Conservation (phyloP, 352 stramenopile genomes). For the Phytophthora pisi region DNA sequence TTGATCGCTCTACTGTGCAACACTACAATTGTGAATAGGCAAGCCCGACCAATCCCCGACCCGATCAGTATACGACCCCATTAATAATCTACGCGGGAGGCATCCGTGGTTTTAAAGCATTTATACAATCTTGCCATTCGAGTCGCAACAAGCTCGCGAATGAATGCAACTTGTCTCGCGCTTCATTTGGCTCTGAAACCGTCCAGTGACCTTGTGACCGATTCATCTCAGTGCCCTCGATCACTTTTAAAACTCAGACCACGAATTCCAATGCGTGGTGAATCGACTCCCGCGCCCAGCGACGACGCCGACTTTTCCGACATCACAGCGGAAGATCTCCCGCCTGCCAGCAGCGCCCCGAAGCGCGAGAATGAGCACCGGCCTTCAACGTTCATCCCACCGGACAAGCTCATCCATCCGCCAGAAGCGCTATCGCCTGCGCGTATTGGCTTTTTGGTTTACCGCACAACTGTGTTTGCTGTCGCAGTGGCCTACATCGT, state of each 20-base stretch:
- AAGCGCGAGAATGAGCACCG: background rate
- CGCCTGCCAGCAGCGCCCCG: background rate
- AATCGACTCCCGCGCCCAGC: background rate
- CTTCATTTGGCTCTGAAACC: background rate
- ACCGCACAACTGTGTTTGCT: constrained; percentile 25
- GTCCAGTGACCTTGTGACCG: background rate
- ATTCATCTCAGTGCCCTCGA: background rate
- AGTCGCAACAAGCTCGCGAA: background rate
- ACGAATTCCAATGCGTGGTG: constrained; percentile 2
- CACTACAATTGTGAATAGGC: no score
- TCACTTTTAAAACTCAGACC: constrained; percentile 8
- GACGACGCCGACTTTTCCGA: constrained; percentile 5
- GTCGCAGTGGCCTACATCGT: constrained; percentile 26
- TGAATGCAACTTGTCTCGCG: background rate
- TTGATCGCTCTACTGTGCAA: no score
- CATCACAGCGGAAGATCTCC: background rate
- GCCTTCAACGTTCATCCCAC: constrained; percentile 1
- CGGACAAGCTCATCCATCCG: constrained; percentile 1
- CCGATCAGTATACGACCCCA: no score
- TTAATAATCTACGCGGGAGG: no score
- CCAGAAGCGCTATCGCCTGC: constrained; percentile 12
- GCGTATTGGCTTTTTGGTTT: constrained; percentile 24
- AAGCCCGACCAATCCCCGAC: no score
- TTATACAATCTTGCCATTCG: background rate
- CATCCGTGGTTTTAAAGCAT: background rate